Evolutionary conservation across 2,329 filamentous ascomycete genomes (phyloP).

Genomic region (Metarhizium humberi): DNA sequence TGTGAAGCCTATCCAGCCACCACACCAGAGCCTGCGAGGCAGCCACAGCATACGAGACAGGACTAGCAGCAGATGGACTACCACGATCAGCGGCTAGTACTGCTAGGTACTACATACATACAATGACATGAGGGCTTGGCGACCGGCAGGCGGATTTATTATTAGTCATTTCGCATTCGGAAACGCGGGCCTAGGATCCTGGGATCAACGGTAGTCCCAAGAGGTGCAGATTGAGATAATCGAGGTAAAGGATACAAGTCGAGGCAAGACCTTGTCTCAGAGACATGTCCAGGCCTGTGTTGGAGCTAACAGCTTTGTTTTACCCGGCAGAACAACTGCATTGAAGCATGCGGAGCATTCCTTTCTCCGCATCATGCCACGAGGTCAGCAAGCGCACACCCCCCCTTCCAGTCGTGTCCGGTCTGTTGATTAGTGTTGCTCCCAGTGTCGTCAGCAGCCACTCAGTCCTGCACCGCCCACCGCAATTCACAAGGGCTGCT

Average conservation of each 20-base stretch:
- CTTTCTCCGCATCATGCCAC: background rate
- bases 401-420: background rate
- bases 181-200: too few relatives aligned
- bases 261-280: background rate
- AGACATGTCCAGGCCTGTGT: background rate
- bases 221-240: too few relatives aligned
- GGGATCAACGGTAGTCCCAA: too few relatives aligned
- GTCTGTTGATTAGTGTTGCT: background rate
- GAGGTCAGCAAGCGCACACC: background rate
- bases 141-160: too few relatives aligned
- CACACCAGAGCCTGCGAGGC: too few relatives aligned
- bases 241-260: background rate
- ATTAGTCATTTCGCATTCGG: too few relatives aligned
- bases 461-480: background rate
- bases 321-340: background rate
- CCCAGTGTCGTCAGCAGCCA: background rate
- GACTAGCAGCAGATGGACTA: too few relatives aligned
- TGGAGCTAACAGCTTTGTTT: background rate
- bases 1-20: too few relatives aligned
- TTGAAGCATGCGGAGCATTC: background rate
- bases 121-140: too few relatives aligned
- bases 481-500: background rate
- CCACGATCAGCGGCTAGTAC: too few relatives aligned
- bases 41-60: too few relatives aligned
- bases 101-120: too few relatives aligned